A percentile compares a stretch with the other conserved stretches of the same genome.
These are phyloP conservation scores for Botrytis deweyae DNA, from an alignment of 2,329 filamentous ascomycete genomes.

Conservation along the genomic window DNA sequence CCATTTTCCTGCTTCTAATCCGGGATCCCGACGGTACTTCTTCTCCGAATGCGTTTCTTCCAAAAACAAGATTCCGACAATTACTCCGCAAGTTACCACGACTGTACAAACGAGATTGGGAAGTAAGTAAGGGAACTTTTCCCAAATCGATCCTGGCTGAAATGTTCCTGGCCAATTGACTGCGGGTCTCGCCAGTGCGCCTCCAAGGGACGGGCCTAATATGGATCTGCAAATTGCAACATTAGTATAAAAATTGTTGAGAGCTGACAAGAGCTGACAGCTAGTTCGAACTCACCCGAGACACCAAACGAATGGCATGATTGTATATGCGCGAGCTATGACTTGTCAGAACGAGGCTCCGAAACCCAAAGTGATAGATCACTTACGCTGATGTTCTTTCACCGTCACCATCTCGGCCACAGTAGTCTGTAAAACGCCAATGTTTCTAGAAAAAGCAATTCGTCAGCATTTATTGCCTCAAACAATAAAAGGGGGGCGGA, in stretches of 20 bases:
- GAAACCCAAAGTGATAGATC: constrained; percentile 27
- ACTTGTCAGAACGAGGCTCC: constrained; percentile 39
- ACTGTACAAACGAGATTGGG: constrained; percentile 86
- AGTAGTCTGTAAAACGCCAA: constrained; percentile 91
- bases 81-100: constrained; percentile 73
- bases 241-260: constrained; percentile 15
- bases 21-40: constrained; percentile 72
- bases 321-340: constrained; percentile 83
- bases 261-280: constrained; percentile 19
- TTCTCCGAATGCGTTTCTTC: constrained; percentile 90
- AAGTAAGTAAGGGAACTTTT: constrained; percentile 82
- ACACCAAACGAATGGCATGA: constrained; percentile 99
- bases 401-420: constrained; percentile 90
- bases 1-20: constrained; percentile 73
- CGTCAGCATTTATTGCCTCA: constrained; percentile 26
- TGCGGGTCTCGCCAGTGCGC: constrained; percentile 83
- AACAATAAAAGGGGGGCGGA: constrained; percentile 12
- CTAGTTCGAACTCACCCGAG: constrained; percentile 62
- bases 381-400: constrained; percentile 86
- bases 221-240: constrained; percentile 63
- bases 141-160: constrained; percentile 72
- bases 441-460: constrained; percentile 60
- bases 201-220: constrained; percentile 86
- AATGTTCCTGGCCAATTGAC: constrained; percentile 77
- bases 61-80: constrained; percentile 79